Percentiles rank a stretch among this genome's conserved stretches.
phyloP scores from a whole-genome alignment of 371 early-diverging fungal species.

The Mucor irregularis region DNA sequence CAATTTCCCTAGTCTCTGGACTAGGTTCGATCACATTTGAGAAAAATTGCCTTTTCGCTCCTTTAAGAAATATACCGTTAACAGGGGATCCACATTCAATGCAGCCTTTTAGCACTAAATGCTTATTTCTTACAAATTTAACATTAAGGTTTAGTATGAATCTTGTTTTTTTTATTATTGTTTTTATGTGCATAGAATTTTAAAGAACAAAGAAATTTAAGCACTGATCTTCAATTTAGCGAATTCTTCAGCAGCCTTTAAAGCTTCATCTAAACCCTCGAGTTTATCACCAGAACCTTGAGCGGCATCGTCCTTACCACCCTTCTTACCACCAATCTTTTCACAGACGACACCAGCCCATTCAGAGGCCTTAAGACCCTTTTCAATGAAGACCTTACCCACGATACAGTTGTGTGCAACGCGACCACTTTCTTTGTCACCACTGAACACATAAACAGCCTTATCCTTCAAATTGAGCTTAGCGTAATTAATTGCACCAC shows the following conservation, averaged over 20 bases:
- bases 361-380: conserved; percentile 85
- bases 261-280: conserved; percentile 70
- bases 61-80: no score
- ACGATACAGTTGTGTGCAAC: conserved; percentile 88
- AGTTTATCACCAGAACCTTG: conserved; percentile 77
- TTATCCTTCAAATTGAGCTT: conserved; percentile 76
- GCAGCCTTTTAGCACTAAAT: no score
- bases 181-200: background rate
- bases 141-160: no score
- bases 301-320: conserved; percentile 86
- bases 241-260: conserved; percentile 74
- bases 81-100: no score
- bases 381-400: conserved; percentile 60
- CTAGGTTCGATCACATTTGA: no score
- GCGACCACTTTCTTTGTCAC: conserved; percentile 68
- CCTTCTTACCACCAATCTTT: conserved; percentile 88
- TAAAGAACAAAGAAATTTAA: conserved; percentile 5
- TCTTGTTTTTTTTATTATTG: background rate
- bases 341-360: conserved; percentile 87
- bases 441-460: conserved; percentile 82
- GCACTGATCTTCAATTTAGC: conserved; percentile 65
- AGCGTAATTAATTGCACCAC: conserved; percentile 75
- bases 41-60: no score
- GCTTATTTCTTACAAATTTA: no score
- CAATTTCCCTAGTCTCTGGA: no score